These are phyloP conservation scores for Fraxinus xanthoxyloides DNA, from an alignment of 305 asterid species.

Conservation along the genomic window DNA sequence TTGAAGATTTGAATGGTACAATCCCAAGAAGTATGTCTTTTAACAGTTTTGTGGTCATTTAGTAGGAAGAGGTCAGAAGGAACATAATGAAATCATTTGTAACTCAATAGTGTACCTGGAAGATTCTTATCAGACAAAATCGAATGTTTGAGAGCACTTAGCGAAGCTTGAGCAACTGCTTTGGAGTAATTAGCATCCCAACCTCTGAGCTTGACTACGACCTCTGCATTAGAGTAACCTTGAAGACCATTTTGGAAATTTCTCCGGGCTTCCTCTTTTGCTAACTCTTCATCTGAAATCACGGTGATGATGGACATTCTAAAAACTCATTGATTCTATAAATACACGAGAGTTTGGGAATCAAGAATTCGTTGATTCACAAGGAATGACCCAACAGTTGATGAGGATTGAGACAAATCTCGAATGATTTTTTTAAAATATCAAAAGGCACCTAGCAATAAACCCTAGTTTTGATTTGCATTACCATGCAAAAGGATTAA, in stretches of 20 bases:
- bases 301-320: neutral
- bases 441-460: neutral
- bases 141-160: conserved; percentile 77
- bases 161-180: conserved; percentile 68
- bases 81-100: neutral
- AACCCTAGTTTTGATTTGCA: neutral
- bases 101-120: conserved; percentile 45
- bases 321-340: neutral
- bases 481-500: neutral
- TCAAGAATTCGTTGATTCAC: neutral
- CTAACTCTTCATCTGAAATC: conserved; percentile 64
- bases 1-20: neutral
- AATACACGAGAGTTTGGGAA: neutral
- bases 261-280: conserved; percentile 67
- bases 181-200: conserved; percentile 74
- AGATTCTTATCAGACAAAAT: conserved; percentile 67
- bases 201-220: conserved; percentile 68
- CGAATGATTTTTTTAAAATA: neutral
- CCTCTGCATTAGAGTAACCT: conserved; percentile 76
- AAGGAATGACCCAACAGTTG: neutral
- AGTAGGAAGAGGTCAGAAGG: neutral
- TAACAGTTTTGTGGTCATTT: neutral
- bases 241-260: conserved; percentile 41
- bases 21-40: neutral
- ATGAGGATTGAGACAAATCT: neutral